phyloP scores from a whole-genome alignment of 768 basidiomycete species.

The Candolleomyces eurysporus region DNA sequence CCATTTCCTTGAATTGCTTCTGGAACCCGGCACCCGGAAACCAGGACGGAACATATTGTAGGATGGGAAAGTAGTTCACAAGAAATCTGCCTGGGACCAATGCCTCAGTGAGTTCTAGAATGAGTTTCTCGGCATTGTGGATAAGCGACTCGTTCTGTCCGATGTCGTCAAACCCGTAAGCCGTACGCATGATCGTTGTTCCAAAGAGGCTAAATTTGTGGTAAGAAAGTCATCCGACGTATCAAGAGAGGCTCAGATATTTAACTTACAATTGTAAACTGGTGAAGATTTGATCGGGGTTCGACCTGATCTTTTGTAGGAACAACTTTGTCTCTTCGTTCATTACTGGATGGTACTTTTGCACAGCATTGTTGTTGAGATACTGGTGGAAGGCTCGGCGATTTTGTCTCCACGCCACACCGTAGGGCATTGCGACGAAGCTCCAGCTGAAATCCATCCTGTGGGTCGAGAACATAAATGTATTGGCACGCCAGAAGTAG shows the following conservation, averaged over 20 bases:
- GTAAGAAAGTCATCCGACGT: not conserved
- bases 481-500: not conserved
- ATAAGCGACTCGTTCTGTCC: constrained; percentile 37
- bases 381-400: constrained; percentile 23
- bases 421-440: constrained; percentile 22
- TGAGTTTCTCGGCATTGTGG: constrained; percentile 27
- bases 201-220: constrained; percentile 8
- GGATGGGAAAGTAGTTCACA: constrained; percentile 19
- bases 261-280: constrained; percentile 14
- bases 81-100: constrained; percentile 24
- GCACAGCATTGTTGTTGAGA: constrained; percentile 16
- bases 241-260: not conserved
- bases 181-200: constrained; percentile 21
- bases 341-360: constrained; percentile 15
- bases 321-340: constrained; percentile 25
- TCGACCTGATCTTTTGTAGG: constrained; percentile 22
- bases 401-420: constrained; percentile 18
- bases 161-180: constrained; percentile 31
- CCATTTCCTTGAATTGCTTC: constrained; percentile 20
- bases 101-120: constrained; percentile 21
- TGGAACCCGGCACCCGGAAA: constrained; percentile 38
- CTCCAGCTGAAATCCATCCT: constrained; percentile 24
- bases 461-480: not conserved
- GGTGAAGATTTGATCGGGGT: constrained; percentile 25
- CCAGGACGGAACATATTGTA: constrained; percentile 38